phyloP scores from a whole-genome alignment of 2,329 filamentous ascomycete species.

The Nigrospora osmanthi region DNA sequence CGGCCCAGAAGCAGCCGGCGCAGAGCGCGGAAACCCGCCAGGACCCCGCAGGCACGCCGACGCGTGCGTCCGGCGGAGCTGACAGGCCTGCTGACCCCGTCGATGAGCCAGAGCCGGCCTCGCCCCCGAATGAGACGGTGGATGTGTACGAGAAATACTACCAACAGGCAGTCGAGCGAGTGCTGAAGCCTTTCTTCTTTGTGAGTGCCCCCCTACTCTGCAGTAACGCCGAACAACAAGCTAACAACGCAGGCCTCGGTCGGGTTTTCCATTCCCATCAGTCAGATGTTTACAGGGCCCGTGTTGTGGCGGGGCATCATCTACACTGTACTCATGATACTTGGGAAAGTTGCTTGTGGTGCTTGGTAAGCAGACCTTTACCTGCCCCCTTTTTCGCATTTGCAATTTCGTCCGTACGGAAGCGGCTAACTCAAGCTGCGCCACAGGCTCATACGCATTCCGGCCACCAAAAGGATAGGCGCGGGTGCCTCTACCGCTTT shows the following conservation, averaged over 20 bases:
- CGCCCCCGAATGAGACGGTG: neutral
- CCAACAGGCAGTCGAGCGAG: constrained; percentile 27
- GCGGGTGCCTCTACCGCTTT: too few species aligned
- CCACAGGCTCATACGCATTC: too few species aligned
- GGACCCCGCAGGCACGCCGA: too few species aligned
- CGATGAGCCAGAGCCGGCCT: too few species aligned
- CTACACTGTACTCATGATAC: constrained; percentile 63
- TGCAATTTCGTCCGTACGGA: too few species aligned
- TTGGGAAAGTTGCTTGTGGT: constrained; percentile 54
- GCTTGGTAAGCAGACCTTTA: constrained; percentile 29
- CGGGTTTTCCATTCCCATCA: constrained; percentile 72
- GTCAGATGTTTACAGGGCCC: constrained; percentile 53
- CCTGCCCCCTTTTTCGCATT: too few species aligned
- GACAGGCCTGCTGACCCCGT: too few species aligned
- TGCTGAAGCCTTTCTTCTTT: constrained; percentile 69
- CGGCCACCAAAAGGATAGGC: too few species aligned
- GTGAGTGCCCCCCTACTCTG: constrained; percentile 28
- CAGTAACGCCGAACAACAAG: neutral
- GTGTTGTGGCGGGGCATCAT: constrained; percentile 67
- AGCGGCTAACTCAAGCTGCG: too few species aligned
- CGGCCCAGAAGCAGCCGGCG: neutral
- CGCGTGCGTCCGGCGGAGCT: too few species aligned
- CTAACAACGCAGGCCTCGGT: constrained; percentile 42
- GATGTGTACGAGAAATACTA: constrained; percentile 33
- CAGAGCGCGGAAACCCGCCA: neutral